Evolutionary conservation across 2,329 filamentous ascomycete species (phyloP).

Genomic region (Botrytis tulipae): DNA sequence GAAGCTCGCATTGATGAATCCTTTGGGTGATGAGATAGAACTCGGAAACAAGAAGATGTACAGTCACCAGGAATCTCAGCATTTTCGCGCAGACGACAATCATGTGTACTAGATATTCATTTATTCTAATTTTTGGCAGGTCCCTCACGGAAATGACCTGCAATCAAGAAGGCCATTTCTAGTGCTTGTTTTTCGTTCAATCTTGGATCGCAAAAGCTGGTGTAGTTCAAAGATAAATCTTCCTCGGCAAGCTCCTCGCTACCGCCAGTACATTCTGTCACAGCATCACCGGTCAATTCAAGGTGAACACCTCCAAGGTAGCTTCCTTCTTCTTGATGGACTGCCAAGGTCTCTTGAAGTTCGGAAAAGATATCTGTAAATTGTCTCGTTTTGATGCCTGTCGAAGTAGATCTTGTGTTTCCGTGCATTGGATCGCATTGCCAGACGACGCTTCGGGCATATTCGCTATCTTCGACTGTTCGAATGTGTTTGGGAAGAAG

Average conservation of each 20-base stretch:
- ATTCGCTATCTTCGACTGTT: slow-evolving; percentile 78
- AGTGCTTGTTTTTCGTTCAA: slow-evolving; percentile 97
- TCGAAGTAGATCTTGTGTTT: slow-evolving; percentile 65
- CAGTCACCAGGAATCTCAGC: neutral
- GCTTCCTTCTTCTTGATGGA: slow-evolving; percentile 79
- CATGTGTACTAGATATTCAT: neutral
- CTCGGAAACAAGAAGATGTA: neutral
- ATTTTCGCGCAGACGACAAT: neutral
- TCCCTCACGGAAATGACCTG: slow-evolving; percentile 56
- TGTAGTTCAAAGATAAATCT: slow-evolving; percentile 87
- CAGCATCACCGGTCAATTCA: slow-evolving; percentile 91
- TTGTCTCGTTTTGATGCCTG: slow-evolving; percentile 85
- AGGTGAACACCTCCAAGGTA: slow-evolving; percentile 93
- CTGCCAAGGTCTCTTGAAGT: slow-evolving; percentile 75
- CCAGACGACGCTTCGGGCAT: slow-evolving; percentile 72
- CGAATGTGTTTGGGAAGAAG: slow-evolving; percentile 84
- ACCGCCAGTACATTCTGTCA: slow-evolving; percentile 93
- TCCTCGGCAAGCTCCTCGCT: slow-evolving; percentile 84
- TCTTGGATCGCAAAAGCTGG: slow-evolving; percentile 91
- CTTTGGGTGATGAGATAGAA: neutral
- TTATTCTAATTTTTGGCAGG: neutral
- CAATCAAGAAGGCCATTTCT: slow-evolving; percentile 90
- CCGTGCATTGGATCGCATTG: slow-evolving; percentile 99
- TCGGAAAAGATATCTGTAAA: slow-evolving; percentile 90
- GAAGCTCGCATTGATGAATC: neutral